phyloP scores from a whole-genome alignment of 345 rosid species.

The Aquilaria yunnanensis region DNA sequence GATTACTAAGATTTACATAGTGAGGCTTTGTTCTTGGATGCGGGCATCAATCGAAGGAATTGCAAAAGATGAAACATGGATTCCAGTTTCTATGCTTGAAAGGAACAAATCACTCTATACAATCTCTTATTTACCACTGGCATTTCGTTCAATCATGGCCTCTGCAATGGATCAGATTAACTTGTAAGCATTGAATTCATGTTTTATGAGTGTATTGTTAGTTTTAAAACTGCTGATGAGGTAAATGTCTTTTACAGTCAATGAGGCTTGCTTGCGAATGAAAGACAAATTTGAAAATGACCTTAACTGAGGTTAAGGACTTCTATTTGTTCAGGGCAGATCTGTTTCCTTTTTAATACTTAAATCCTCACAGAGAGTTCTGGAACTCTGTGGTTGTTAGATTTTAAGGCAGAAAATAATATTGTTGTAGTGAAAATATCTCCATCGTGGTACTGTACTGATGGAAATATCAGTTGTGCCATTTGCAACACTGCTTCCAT shows the following conservation, averaged over 20 bases:
- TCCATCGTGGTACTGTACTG: not conserved
- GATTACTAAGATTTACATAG: conserved; percentile 70
- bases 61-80: conserved; percentile 84
- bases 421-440: too few species aligned
- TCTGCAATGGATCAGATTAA: conserved; percentile 88
- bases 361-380: too few species aligned
- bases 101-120: conserved; percentile 84
- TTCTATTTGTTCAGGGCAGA: too few species aligned
- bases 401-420: too few species aligned
- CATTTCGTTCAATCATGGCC: conserved; percentile 65
- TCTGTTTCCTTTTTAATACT: too few species aligned
- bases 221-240: not conserved
- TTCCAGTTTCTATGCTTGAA: conserved; percentile 83
- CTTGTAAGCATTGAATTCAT: conserved; percentile 46
- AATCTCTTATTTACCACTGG: conserved; percentile 88
- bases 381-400: too few species aligned
- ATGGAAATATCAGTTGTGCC: not conserved
- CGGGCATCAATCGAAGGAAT: conserved; percentile 64
- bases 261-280: too few species aligned
- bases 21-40: conserved; percentile 97
- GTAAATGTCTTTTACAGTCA: too few species aligned
- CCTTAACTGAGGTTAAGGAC: too few species aligned
- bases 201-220: not conserved
- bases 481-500: not conserved
- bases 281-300: too few species aligned